These are phyloP conservation scores for Entomophthora muscae DNA, from an alignment of 371 early-diverging fungal species.

Conservation along the genomic window DNA sequence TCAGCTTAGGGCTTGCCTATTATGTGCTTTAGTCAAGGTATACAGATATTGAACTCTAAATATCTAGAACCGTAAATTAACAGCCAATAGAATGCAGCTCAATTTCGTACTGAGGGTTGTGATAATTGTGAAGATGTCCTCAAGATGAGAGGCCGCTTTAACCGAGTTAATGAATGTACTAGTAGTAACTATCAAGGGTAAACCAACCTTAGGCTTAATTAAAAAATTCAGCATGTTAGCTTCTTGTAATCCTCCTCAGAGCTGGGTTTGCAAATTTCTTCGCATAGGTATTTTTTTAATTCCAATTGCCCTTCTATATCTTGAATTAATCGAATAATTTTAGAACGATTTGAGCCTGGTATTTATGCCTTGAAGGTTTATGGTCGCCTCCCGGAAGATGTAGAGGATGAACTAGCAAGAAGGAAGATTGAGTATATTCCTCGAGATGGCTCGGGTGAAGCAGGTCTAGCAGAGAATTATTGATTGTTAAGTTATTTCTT, in stretches of 20 bases:
- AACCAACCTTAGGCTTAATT: slow-evolving; percentile 1
- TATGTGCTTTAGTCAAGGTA: slow-evolving; percentile 85
- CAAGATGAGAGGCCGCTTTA: slow-evolving; percentile 44
- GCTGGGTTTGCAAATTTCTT: slow-evolving; percentile 86
- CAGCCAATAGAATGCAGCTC: slow-evolving; percentile 31
- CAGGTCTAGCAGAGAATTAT: not conserved
- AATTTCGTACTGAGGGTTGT: slow-evolving; percentile 69
- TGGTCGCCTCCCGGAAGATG: slow-evolving; percentile 76
- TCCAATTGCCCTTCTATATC: not conserved
- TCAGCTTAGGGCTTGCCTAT: slow-evolving; percentile 74
- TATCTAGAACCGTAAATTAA: not conserved
- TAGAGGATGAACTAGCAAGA: slow-evolving; percentile 58
- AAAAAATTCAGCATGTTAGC: slow-evolving; percentile 38
- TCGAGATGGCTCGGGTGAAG: slow-evolving; percentile 11
- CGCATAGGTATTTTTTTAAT: slow-evolving; percentile 31
- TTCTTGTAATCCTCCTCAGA: slow-evolving; percentile 54
- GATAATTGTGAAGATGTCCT: slow-evolving; percentile 84
- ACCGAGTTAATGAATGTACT: slow-evolving; percentile 70
- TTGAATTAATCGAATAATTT: not conserved
- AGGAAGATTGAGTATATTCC: slow-evolving; percentile 49
- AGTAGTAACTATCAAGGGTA: slow-evolving; percentile 76
- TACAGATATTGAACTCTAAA: not conserved
- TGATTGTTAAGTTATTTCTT: not conserved
- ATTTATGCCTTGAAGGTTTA: slow-evolving; percentile 81
- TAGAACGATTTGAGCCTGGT: slow-evolving; percentile 64